phyloP scores from a whole-genome alignment of 345 rosid species.

The Arabidopsis arenosa region DNA sequence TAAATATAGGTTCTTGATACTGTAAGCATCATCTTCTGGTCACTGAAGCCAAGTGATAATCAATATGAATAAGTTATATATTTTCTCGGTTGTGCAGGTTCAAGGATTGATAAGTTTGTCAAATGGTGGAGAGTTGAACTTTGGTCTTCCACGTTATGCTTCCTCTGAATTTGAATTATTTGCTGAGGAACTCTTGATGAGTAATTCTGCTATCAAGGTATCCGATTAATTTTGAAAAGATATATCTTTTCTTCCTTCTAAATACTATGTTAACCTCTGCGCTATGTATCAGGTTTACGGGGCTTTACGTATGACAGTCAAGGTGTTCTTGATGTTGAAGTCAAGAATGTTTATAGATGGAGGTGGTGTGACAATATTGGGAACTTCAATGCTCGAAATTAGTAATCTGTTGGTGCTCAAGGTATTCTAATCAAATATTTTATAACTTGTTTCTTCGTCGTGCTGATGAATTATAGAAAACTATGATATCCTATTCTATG shows the following conservation, averaged over 20 bases:
- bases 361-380: conserved; percentile 78
- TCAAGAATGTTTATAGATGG: conserved; percentile 90
- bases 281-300: conserved; percentile 78
- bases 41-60: background rate
- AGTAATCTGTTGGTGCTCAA: conserved; percentile 91
- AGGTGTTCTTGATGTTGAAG: conserved; percentile 97
- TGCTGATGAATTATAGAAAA: background rate
- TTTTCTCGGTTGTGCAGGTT: conserved; percentile 53
- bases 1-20: conserved; percentile 16
- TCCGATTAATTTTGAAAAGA: background rate
- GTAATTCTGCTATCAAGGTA: conserved; percentile 85
- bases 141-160: conserved; percentile 86
- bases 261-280: conserved; percentile 29
- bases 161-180: conserved; percentile 91
- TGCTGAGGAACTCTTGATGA: conserved; percentile 94
- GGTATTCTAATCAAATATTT: conserved; percentile 51
- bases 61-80: conserved; percentile 2
- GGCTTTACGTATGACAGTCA: conserved; percentile 94
- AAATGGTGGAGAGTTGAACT: conserved; percentile 73
- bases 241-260: background rate
- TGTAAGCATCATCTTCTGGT: background rate
- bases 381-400: conserved; percentile 89
- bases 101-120: conserved; percentile 87
- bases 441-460: background rate
- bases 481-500: background rate